Evolutionary conservation across 2,329 filamentous ascomycete species (phyloP).

Genomic region (Aureobasidium lini): DNA sequence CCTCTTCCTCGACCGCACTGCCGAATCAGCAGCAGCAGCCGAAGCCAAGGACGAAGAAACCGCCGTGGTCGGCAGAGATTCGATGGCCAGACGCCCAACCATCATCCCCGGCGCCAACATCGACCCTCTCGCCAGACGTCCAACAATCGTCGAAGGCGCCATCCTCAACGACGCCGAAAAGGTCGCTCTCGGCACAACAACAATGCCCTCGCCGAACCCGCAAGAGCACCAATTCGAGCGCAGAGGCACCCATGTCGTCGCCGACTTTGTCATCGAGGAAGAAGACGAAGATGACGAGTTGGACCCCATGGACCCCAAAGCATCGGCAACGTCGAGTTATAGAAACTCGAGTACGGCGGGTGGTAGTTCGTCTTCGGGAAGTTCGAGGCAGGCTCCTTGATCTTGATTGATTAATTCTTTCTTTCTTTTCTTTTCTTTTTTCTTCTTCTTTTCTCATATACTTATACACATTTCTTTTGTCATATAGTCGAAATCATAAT

Average conservation of each 20-base stretch:
- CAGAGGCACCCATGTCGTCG: not conserved
- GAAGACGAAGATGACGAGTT: not conserved
- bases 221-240: not conserved
- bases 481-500: not conserved
- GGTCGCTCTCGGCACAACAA: not conserved
- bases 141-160: not conserved
- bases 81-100: not conserved
- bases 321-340: not conserved
- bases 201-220: not conserved
- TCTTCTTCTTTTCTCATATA: not conserved
- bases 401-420: not conserved
- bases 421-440: not conserved
- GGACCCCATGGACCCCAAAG: not conserved
- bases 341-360: not conserved
- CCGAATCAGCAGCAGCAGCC: not conserved
- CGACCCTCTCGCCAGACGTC: not conserved
- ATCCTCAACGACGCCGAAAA: constrained; percentile 7
- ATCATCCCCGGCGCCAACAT: not conserved
- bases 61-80: not conserved
- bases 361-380: not conserved
- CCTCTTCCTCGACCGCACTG: constrained; percentile 17
- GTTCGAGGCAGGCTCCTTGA: constrained; percentile 8
- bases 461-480: not conserved
- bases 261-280: constrained; percentile 2
- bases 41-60: not conserved